Percentiles rank a stretch among this genome's conserved stretches.
These are phyloP conservation scores for Cornus florida DNA, from an alignment of 148 eudicot genomes.

Conservation along the genomic window DNA sequence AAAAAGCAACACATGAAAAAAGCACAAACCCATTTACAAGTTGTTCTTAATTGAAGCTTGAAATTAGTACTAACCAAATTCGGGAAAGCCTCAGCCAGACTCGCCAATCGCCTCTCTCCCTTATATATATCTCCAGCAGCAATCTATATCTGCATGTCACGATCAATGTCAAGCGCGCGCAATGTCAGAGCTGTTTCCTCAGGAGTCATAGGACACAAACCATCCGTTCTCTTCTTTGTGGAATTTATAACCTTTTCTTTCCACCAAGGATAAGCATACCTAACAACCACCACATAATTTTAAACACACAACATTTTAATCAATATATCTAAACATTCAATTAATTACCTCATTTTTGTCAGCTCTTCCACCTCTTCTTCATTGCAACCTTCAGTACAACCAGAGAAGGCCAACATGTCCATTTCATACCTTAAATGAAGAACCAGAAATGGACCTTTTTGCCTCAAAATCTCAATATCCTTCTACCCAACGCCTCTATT, in stretches of 20 bases:
- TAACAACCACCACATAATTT: background rate
- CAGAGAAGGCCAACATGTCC: constrained; percentile 59
- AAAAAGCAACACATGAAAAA: too few species aligned
- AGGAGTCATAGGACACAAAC: constrained; percentile 47
- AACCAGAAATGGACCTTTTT: constrained; percentile 38
- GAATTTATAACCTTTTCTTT: constrained; percentile 45
- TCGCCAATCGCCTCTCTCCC: constrained; percentile 30
- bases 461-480: constrained; percentile 26
- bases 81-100: constrained; percentile 29
- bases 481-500: constrained; percentile 35
- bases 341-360: constrained; percentile 40
- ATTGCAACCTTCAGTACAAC: constrained; percentile 44
- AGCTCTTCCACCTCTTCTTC: constrained; percentile 29
- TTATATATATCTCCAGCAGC: constrained; percentile 49
- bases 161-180: constrained; percentile 38
- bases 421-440: constrained; percentile 44
- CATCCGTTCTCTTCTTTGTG: constrained; percentile 28
- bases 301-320: too few species aligned
- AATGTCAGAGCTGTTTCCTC: constrained; percentile 34
- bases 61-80: constrained; percentile 30
- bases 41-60: too few species aligned
- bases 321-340: too few species aligned
- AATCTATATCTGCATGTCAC: constrained; percentile 38
- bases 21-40: too few species aligned
- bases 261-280: constrained; percentile 57